Conservation (phyloP, 352 stramenopile species). For the Globisporangium radiosum region DNA sequence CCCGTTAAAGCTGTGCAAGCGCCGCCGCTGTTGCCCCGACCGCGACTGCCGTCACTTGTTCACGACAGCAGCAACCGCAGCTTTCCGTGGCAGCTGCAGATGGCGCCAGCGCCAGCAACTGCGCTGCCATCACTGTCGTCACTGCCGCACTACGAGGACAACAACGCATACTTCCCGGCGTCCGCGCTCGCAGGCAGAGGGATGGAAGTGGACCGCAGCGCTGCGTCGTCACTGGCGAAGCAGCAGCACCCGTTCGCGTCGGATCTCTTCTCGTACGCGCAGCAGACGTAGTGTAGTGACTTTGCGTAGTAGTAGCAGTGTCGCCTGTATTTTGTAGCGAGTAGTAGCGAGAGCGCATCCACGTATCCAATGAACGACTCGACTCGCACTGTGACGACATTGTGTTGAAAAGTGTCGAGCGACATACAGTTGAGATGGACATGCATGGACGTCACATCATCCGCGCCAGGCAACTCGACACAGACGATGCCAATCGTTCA, state of each 20-base stretch:
- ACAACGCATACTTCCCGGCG: constrained; percentile 4
- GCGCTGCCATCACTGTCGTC: not conserved
- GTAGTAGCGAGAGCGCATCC: not conserved
- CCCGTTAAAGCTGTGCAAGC: too few relatives aligned
- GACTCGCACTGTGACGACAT: not conserved
- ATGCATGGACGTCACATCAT: too few relatives aligned
- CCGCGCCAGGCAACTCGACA: too few relatives aligned
- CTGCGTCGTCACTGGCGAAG: constrained; percentile 1
- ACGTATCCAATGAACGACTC: not conserved
- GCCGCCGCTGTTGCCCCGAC: not conserved
- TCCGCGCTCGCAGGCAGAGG: not conserved
- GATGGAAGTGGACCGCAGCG: not conserved
- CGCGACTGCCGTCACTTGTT: not conserved
- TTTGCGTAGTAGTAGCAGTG: not conserved
- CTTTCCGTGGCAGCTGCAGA: constrained; percentile 13
- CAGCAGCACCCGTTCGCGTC: constrained; percentile 2
- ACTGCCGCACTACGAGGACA: not conserved
- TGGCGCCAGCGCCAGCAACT: constrained; percentile 1
- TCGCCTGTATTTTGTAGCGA: too few relatives aligned
- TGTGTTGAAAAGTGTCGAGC: not conserved
- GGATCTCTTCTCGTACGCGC: not conserved
- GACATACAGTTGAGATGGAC: too few relatives aligned
- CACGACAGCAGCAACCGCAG: not conserved
- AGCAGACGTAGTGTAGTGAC: not conserved
- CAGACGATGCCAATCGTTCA: too few relatives aligned